Conservation (phyloP, 768 basidiomycete species). For the Phlegmacium glaucopus region DNA sequence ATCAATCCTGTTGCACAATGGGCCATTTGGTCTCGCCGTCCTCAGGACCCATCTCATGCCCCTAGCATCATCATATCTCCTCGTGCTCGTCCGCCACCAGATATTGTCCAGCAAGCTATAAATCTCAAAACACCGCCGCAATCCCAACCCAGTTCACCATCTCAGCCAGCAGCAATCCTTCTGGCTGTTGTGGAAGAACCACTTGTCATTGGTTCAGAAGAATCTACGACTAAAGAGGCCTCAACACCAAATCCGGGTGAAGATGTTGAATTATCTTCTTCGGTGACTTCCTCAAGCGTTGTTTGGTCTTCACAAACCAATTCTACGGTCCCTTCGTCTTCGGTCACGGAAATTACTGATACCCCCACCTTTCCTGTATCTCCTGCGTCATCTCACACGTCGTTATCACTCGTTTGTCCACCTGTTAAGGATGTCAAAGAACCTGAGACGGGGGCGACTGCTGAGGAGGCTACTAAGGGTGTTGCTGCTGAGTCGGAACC, state of each 20-base stretch:
- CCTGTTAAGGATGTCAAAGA: constrained; percentile 20
- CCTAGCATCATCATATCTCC: constrained; percentile 74
- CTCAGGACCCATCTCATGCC: constrained; percentile 57
- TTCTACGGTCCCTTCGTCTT: constrained; percentile 40
- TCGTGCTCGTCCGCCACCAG: constrained; percentile 54
- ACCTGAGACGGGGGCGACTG: background rate
- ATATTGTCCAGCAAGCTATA: constrained; percentile 55
- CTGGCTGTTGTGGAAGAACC: background rate
- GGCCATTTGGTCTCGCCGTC: constrained; percentile 74
- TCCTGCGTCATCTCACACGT: constrained; percentile 59
- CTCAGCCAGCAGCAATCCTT: background rate
- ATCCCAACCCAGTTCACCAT: constrained; percentile 27
- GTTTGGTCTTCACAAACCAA: constrained; percentile 21
- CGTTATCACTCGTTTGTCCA: constrained; percentile 40
- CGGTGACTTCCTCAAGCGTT: background rate
- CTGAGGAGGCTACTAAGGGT: constrained; percentile 5
- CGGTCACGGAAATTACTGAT: constrained; percentile 48
- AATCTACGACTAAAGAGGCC: no score
- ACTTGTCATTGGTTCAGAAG: background rate
- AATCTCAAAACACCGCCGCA: constrained; percentile 48
- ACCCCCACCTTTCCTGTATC: constrained; percentile 52
- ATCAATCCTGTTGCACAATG: constrained; percentile 29
- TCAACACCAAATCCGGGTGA: no score
- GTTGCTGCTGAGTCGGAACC: background rate
- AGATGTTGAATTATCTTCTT: no score